Evolutionary conservation across 306 rosid species (phyloP), one percentile per base, ranked within the genome.

Genomic region (Cicer judaicum): DNA sequence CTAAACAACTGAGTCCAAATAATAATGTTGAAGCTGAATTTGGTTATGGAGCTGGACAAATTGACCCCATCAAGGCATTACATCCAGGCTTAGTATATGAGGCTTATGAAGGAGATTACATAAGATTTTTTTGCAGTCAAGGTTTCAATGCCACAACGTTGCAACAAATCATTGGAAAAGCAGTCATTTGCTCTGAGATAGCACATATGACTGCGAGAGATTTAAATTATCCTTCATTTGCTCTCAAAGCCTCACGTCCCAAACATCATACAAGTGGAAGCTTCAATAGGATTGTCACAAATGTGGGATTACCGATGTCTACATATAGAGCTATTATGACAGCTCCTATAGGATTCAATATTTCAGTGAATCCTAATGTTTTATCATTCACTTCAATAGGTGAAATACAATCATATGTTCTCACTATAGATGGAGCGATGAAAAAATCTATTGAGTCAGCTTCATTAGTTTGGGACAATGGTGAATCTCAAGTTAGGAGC

Each of bases 21-120:
- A 24, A 24, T 24, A 24, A 24, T 2, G 29, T 2, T 24, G 29
- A 24, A 24, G 29, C 29, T 24, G 29, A 24, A 24, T 24, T 24
- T 24, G 29, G 29, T 24, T 24, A 24, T 24, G 29, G 29, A 24
- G 29, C 29, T 29, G 5, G 5, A 29, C 34, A 29, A 29, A 29
- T 24, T 24, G 29, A 24, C 29, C 29, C 29, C 29, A 24, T 24
- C 8, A 59, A 60, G 50, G 87, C 87, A 14, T 7, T 48, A 6
- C n/a, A 54, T 64, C 87, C 89, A 0, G 84, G 87, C 16, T 67
- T 86, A 66, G 56, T 86, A 5, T 86, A 86, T 65, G 85, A 89
- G 59, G 74, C 77, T 1, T 4, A 11, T 6, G 80, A 72, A 72
- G 2, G 1, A 0, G 87, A 89, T 62, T 86, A 76, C 9, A 0